Conservation (phyloP, 2,329 filamentous ascomycete genomes). For the Alternaria atra region DNA sequence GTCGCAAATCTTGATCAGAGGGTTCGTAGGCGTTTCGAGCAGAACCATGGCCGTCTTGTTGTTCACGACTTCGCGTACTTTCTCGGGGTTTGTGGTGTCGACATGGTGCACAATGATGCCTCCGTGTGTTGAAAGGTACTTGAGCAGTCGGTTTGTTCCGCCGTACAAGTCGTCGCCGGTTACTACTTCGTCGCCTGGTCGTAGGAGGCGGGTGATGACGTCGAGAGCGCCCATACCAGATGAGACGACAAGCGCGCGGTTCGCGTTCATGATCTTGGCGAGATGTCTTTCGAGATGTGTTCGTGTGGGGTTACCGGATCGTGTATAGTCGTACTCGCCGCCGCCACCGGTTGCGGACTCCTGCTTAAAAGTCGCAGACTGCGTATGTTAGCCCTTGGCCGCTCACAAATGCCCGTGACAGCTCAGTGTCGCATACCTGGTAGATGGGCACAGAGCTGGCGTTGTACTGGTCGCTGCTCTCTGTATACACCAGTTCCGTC, state of each 20-base stretch:
- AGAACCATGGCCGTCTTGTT: conserved; percentile 93
- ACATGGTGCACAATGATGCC: conserved; percentile 96
- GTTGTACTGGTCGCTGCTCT: conserved; percentile 96
- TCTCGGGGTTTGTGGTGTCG: conserved; percentile 83
- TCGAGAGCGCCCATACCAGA: conserved; percentile 98
- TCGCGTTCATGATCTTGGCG: conserved; percentile 98
- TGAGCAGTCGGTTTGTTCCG: conserved; percentile 90
- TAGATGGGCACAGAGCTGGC: conserved; percentile 97
- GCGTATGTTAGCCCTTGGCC: conserved; percentile 25
- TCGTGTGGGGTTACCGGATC: conserved; percentile 94
- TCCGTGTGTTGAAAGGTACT: conserved; percentile 87
- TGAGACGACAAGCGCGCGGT: conserved; percentile 88
- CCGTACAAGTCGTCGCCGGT: conserved; percentile 98
- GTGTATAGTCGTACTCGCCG: conserved; percentile 96
- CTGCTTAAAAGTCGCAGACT: conserved; percentile 98
- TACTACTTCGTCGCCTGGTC: conserved; percentile 94
- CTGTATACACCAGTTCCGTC: conserved; percentile 95
- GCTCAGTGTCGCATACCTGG: conserved; percentile 65
- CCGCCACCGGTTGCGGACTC: conserved; percentile 78
- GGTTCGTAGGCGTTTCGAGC: conserved; percentile 96
- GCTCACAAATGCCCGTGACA: no score
- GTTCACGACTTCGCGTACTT: conserved; percentile 73
- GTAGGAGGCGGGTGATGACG: conserved; percentile 89
- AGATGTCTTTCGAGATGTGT: conserved; percentile 96
- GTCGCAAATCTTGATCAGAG: conserved; percentile 97